Conservation (phyloP, 371 early-diverging fungal species). For the Apophysomyces elegans region DNA sequence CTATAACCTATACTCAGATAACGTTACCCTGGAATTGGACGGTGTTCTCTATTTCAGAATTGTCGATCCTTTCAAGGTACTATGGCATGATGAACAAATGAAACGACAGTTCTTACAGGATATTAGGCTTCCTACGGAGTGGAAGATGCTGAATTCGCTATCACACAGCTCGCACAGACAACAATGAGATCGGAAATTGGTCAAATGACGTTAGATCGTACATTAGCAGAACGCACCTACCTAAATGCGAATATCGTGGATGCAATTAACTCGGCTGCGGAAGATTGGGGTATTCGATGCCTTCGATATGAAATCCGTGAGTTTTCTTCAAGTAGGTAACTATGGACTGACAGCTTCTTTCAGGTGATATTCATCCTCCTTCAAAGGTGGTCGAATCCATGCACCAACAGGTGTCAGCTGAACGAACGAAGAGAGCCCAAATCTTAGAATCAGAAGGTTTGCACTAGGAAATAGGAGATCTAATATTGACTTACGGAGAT, state of each 20-base stretch:
- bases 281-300: slow-evolving; percentile 96
- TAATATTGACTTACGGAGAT: neutral
- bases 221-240: slow-evolving; percentile 92
- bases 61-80: slow-evolving; percentile 90
- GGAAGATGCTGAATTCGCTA: slow-evolving; percentile 93
- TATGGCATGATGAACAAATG: neutral
- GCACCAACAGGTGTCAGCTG: slow-evolving; percentile 98
- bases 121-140: slow-evolving; percentile 94
- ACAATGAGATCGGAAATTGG: slow-evolving; percentile 99
- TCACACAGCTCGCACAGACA: slow-evolving; percentile 96
- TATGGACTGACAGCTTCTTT: slow-evolving; percentile 3
- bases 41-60: slow-evolving; percentile 96
- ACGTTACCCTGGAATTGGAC: slow-evolving; percentile 94
- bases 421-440: slow-evolving; percentile 95
- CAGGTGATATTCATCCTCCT: slow-evolving; percentile 95
- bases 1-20: slow-evolving; percentile 61
- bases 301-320: slow-evolving; percentile 89
- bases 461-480: neutral
- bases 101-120: neutral
- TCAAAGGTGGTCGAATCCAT: slow-evolving; percentile 94
- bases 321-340: slow-evolving; percentile 12
- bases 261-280: slow-evolving; percentile 93
- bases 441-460: slow-evolving; percentile 94
- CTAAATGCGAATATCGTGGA: slow-evolving; percentile 94
- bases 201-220: slow-evolving; percentile 95